phyloP scores from a whole-genome alignment of 2,329 filamentous ascomycete genomes.

The Grosmannia penicillata region DNA sequence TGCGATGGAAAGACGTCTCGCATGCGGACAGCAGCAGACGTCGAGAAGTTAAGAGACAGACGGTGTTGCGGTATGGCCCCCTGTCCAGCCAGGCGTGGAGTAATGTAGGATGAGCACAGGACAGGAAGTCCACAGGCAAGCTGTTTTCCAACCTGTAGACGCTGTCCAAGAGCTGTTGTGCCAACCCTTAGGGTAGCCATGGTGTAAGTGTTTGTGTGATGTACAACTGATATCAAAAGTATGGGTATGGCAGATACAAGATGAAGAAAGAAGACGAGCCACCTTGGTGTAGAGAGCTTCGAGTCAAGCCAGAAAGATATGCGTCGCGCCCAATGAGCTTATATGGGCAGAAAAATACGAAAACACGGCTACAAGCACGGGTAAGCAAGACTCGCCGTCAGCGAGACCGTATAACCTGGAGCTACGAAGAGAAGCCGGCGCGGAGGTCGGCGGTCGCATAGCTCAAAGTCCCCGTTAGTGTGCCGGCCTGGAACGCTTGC shows the following conservation, averaged over 20 bases:
- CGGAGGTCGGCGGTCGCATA: background rate
- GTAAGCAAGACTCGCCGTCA: background rate
- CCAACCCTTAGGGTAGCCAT: slow-evolving; percentile 6
- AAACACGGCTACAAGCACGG: background rate
- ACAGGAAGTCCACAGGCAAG: slow-evolving; percentile 3
- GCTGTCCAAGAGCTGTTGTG: slow-evolving; percentile 2
- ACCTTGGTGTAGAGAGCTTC: background rate
- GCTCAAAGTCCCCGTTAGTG: no score
- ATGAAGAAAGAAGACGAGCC: background rate
- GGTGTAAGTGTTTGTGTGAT: no score
- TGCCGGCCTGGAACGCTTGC: no score
- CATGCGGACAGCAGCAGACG: slow-evolving; percentile 28
- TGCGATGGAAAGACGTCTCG: slow-evolving; percentile 49
- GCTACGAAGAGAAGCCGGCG: slow-evolving; percentile 1
- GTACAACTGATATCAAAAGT: background rate
- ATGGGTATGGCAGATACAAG: background rate
- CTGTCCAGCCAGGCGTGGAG: background rate
- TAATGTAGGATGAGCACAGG: slow-evolving; percentile 1
- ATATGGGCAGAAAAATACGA: background rate
- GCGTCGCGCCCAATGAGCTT: background rate
- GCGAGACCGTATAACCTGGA: background rate
- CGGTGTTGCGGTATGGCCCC: background rate
- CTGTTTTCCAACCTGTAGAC: slow-evolving; percentile 3
- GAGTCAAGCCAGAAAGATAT: background rate
- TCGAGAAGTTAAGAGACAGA: slow-evolving; percentile 27